A percentile compares a stretch with the other conserved stretches of the same genome.
phyloP scores from a whole-genome alignment of 2,329 filamentous ascomycete species.

The Exserohilum turcica region DNA sequence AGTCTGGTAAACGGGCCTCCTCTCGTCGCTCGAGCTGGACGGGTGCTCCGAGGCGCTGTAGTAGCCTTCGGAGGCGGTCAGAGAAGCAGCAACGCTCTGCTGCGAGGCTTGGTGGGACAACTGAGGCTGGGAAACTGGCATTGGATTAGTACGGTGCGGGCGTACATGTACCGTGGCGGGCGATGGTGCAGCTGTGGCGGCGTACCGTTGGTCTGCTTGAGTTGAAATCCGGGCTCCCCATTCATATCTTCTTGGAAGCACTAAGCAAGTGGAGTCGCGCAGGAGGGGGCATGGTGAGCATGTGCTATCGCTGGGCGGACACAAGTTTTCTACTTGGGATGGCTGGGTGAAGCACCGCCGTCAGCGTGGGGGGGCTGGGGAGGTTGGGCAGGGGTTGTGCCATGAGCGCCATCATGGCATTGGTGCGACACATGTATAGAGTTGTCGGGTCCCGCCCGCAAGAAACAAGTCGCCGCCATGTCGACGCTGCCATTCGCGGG shows the following conservation, averaged over 20 bases:
- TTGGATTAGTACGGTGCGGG: conserved; percentile 18
- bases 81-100: conserved; percentile 55
- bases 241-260: conserved; percentile 43
- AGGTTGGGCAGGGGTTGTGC: conserved; percentile 34
- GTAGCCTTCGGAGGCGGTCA: conserved; percentile 58
- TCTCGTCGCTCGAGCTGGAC: conserved; percentile 46
- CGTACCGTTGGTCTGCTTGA: conserved; percentile 52
- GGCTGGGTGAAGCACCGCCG: conserved; percentile 27
- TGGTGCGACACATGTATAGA: conserved; percentile 30
- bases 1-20: conserved; percentile 38
- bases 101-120: conserved; percentile 50
- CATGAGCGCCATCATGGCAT: conserved; percentile 27
- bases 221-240: conserved; percentile 44
- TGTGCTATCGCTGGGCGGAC: conserved; percentile 17
- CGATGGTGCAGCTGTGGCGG: conserved; percentile 17
- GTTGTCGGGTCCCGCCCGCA: conserved; percentile 1
- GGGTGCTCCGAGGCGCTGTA: conserved; percentile 53
- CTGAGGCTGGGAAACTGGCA: conserved; percentile 47
- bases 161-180: conserved; percentile 1
- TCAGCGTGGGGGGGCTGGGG: conserved; percentile 27
- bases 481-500: conserved; percentile 11
- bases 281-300: conserved; percentile 32
- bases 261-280: conserved; percentile 37
- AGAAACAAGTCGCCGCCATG: conserved; percentile 9
- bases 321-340: conserved; percentile 35